Evolutionary conservation across 805 yeast genomes (phyloP), one percentile per base, ranked within the genome.

Genomic region (Barnettozyma salicaria): DNA sequence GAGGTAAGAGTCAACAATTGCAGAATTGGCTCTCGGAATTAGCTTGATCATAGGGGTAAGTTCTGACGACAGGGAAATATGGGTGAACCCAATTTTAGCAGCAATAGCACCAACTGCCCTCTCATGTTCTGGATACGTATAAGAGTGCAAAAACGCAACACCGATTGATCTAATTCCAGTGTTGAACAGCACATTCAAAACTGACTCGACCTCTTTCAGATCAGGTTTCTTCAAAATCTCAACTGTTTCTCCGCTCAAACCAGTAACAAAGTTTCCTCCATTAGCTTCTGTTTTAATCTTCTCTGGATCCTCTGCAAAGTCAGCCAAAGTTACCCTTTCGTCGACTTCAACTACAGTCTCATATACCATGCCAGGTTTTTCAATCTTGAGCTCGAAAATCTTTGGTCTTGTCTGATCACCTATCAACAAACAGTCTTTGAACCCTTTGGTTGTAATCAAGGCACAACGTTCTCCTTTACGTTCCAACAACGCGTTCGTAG

Each of bases 361-460:
- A 50, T 87, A 88, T 22, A 90, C 66, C 16, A 77, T 80, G 6
- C 72, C 78, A 10, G 88, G 79, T 51, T 80, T 84, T 34, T 69
- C 65, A 30, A 89, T 85, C 6, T 83, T 72, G 46, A 90, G 65
- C 49, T 88, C 95, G 53, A 90, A 90, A 36, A 90, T 87, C 49
- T 79, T 70, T 2, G 97, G 97, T 50, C 97, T 70, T 3, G 95
- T 76, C 58, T 90, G 97, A 53, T 86, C 88, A 3, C 97, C 97
- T 48, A 90, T 89, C 3, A 68, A 60, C 43, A 90, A 64, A 27
- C 84, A 77, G 53, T 90, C 97, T 48, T 75, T 76, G 61, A 87
- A 90, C 0, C 97, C 98, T 50, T 78, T 81, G 12, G 97, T 85
- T 3, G 95, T 87, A 5, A 89, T 60, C 41, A 90, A 68, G 2